Evolutionary conservation across 768 basidiomycete species (phyloP).

Genomic region (Lactifluus volemus): DNA sequence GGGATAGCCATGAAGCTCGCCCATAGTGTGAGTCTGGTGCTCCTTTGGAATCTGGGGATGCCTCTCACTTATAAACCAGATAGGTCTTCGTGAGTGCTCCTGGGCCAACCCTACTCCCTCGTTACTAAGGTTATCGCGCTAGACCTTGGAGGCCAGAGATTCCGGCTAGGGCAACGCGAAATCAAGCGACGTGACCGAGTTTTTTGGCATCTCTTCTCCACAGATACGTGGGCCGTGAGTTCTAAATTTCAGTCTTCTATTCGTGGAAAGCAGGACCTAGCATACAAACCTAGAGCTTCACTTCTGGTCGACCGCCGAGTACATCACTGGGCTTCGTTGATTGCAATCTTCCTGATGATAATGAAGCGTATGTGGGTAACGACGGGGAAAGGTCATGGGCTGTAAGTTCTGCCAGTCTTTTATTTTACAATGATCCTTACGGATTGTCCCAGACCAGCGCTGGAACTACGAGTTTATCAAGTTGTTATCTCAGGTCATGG

Average conservation of each 20-base stretch:
- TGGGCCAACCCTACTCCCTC: not conserved
- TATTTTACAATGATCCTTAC: not conserved
- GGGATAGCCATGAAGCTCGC: slow-evolving; percentile 52
- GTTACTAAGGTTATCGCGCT: slow-evolving; percentile 4
- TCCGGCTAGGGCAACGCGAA: slow-evolving; percentile 42
- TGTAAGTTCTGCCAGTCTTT: slow-evolving; percentile 3
- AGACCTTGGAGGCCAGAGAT: slow-evolving; percentile 56
- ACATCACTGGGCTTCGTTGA: slow-evolving; percentile 21
- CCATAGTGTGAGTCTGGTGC: slow-evolving; percentile 41
- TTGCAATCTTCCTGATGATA: slow-evolving; percentile 22
- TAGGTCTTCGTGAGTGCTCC: slow-evolving; percentile 43
- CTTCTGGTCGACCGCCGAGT: slow-evolving; percentile 24
- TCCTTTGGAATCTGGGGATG: slow-evolving; percentile 4
- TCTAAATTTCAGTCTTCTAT: not conserved
- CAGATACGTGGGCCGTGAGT: slow-evolving; percentile 53
- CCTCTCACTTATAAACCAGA: slow-evolving; percentile 25
- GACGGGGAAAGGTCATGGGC: slow-evolving; percentile 10
- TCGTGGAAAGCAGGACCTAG: not conserved
- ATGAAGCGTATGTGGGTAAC: slow-evolving; percentile 2
- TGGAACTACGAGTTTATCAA: slow-evolving; percentile 46
- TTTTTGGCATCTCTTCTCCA: slow-evolving; percentile 62
- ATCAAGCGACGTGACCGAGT: slow-evolving; percentile 42
- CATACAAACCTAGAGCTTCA: slow-evolving; percentile 21
- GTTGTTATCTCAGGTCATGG: slow-evolving; percentile 37
- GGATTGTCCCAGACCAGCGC: slow-evolving; percentile 32